These are phyloP conservation scores for Fagopyrum tataricum DNA, from an alignment of 148 eudicot genomes.

Conservation along the genomic window DNA sequence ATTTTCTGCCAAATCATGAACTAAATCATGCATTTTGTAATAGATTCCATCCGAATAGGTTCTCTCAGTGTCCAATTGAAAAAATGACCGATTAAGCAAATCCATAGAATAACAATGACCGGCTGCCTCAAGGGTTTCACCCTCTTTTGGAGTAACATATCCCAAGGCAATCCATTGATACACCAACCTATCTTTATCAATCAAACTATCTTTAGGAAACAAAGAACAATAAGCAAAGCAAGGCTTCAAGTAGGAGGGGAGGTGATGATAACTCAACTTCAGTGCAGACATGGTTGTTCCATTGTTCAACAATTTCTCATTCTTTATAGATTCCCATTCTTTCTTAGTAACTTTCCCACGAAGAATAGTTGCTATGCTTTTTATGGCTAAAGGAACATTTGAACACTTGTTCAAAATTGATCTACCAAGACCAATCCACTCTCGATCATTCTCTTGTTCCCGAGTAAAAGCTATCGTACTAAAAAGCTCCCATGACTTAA, in stretches of 20 bases:
- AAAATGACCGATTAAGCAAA: conserved; percentile 33
- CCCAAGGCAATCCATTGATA: conserved; percentile 28
- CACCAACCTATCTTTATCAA: conserved; percentile 15
- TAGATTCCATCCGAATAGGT: not conserved
- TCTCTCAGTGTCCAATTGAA: conserved; percentile 19
- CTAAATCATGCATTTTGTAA: conserved; percentile 33
- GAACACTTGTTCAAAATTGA: conserved; percentile 24
- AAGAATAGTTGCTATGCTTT: conserved; percentile 16
- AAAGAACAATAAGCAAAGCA: conserved; percentile 41
- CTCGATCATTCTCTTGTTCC: too few relatives aligned
- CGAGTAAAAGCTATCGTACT: too few relatives aligned
- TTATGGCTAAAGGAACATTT: conserved; percentile 24
- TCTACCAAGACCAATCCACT: conserved; percentile 17
- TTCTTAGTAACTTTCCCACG: not conserved
- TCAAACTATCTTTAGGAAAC: conserved; percentile 23
- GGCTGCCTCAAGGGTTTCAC: conserved; percentile 13
- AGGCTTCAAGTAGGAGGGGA: conserved; percentile 22
- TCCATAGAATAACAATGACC: conserved; percentile 22
- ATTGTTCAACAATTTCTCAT: conserved; percentile 2
- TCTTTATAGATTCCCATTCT: conserved; percentile 18
- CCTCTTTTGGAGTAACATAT: not conserved
- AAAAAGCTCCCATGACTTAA: not conserved
- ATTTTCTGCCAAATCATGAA: conserved; percentile 36
- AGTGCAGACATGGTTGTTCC: conserved; percentile 6
- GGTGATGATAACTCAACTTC: conserved; percentile 27